Conservation (phyloP, 1,139 yeast species). For the Saccharomycopsis phalli region DNA sequence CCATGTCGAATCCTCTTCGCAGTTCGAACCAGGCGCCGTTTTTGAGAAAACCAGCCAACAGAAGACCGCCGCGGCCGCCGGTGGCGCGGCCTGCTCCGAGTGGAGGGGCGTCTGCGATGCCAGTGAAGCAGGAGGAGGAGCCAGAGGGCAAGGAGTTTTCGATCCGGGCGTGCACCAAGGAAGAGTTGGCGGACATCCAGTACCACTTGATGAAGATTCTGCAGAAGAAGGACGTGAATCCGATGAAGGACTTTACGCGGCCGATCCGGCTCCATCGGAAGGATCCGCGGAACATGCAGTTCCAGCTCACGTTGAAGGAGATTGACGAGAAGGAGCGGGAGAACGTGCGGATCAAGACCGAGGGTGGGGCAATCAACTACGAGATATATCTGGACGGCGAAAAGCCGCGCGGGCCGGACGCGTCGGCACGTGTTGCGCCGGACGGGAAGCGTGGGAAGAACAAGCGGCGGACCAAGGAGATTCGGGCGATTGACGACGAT, state of each 20-base stretch:
- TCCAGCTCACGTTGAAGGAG: conserved; percentile 62
- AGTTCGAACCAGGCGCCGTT: conserved; percentile 1
- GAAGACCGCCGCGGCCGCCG: conserved; percentile 1
- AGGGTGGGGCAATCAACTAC: conserved; percentile 10
- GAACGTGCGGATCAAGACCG: conserved; percentile 24
- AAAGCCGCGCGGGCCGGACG: conserved; percentile 28
- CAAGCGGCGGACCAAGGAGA: conserved; percentile 61
- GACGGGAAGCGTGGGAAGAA: conserved; percentile 84
- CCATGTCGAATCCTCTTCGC: not conserved
- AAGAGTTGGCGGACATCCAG: conserved; percentile 65
- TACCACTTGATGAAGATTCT: conserved; percentile 81
- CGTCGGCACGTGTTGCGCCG: conserved; percentile 51
- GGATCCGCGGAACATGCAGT: conserved; percentile 85
- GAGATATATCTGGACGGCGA: conserved; percentile 10
- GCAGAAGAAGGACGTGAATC: conserved; percentile 62
- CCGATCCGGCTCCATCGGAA: conserved; percentile 88
- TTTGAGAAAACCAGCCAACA: not conserved
- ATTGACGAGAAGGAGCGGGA: conserved; percentile 43
- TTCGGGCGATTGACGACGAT: conserved; percentile 68
- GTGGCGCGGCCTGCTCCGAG: not conserved
- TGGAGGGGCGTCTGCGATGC: not conserved
- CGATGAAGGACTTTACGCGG: conserved; percentile 56
- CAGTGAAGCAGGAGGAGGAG: conserved; percentile 6
- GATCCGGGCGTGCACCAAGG: conserved; percentile 62
- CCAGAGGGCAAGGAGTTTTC: conserved; percentile 33